Evolutionary conservation across 148 eudicot genomes (phyloP).

Genomic region (Pouteria glomerata): DNA sequence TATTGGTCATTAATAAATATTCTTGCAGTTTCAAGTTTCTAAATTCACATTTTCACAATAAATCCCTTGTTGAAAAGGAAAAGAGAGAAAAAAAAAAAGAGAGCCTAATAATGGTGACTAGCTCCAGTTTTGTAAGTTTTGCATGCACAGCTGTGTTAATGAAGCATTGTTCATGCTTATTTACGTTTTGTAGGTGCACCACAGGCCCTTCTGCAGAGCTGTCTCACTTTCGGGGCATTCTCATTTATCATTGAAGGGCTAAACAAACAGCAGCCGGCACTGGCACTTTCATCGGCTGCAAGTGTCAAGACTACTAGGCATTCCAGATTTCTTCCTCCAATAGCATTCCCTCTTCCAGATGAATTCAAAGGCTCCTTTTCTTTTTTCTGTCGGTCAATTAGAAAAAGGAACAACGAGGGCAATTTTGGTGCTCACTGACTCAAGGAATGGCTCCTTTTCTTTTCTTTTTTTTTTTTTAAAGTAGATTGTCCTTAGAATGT

Average conservation of each 20-base stretch:
- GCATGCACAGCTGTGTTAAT: not conserved
- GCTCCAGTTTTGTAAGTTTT: not conserved
- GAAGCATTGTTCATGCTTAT: not conserved
- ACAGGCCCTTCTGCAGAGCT: conserved; percentile 70
- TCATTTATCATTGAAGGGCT: conserved; percentile 67
- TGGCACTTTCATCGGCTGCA: conserved; percentile 45
- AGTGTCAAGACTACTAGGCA: conserved; percentile 23
- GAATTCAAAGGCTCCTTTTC: conserved; percentile 58
- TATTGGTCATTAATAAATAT: not conserved
- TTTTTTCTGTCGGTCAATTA: conserved; percentile 47
- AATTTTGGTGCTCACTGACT: conserved; percentile 13
- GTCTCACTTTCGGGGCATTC: conserved; percentile 85
- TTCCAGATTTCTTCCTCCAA: conserved; percentile 37
- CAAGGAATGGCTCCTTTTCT: too few species aligned
- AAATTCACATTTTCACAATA: not conserved
- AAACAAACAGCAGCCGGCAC: conserved; percentile 71
- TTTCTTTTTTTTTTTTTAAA: too few species aligned
- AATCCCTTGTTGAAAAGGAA: too few species aligned
- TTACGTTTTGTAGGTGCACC: conserved; percentile 61
- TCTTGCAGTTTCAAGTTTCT: not conserved
- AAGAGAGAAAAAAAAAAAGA: too few species aligned
- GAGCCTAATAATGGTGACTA: not conserved
- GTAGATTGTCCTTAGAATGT: not conserved
- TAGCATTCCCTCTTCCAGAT: conserved; percentile 58
- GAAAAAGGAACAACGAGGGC: conserved; percentile 18